These are phyloP conservation scores for Betula pendula DNA, from an alignment of 306 rosid genomes.

Conservation along the genomic window DNA sequence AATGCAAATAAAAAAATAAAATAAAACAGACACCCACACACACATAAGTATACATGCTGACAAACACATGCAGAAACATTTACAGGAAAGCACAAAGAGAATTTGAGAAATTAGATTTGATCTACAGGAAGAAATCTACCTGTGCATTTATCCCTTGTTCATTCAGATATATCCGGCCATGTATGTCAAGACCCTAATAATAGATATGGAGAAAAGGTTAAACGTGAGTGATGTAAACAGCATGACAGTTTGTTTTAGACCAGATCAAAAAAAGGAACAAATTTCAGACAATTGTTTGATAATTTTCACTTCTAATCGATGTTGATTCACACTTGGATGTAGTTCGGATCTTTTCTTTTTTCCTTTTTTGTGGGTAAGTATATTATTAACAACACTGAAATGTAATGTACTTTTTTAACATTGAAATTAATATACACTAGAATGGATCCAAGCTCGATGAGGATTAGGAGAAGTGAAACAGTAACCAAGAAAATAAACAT, in stretches of 20 bases:
- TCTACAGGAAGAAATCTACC: constrained; percentile 45
- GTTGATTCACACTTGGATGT: background rate
- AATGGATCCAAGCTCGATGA: too few species aligned
- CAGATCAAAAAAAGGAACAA: background rate
- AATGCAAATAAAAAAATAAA: constrained; percentile 5
- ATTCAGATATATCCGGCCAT: constrained; percentile 78
- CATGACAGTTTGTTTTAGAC: background rate
- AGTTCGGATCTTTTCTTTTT: too few species aligned
- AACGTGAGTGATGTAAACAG: background rate
- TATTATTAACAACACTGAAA: too few species aligned
- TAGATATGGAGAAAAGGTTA: background rate
- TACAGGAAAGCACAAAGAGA: background rate
- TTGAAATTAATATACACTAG: too few species aligned
- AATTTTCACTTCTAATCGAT: too few species aligned
- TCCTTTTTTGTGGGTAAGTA: too few species aligned
- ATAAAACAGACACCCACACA: background rate
- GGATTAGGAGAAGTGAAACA: too few species aligned
- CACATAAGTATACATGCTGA: background rate
- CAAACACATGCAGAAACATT: background rate
- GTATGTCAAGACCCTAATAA: constrained; percentile 63
- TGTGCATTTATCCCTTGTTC: constrained; percentile 94
- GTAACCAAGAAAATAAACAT: too few species aligned
- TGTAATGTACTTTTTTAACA: too few species aligned
- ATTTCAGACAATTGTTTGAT: background rate
- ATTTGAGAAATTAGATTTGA: background rate